Percentiles rank a stretch among this genome's conserved stretches.
Conservation (phyloP, 2,329 filamentous ascomycete species). For the Pleomassaria siparia region DNA sequence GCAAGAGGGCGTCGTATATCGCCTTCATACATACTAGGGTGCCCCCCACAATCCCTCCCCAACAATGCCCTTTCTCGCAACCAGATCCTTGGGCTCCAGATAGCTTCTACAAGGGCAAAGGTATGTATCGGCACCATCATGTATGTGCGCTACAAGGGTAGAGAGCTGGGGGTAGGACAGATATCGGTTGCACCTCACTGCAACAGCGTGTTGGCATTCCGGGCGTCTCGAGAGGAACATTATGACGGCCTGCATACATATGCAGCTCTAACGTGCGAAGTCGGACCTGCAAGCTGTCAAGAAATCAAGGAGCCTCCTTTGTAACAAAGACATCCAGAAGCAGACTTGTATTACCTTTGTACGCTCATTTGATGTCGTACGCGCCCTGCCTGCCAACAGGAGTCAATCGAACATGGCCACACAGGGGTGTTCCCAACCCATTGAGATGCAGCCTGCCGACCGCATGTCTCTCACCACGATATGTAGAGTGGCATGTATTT, state of each 20-base stretch:
- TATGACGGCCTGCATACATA: not conserved
- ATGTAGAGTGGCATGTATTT: not conserved
- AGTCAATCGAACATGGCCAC: too few relatives aligned
- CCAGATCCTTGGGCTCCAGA: not conserved
- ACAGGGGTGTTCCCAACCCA: not conserved
- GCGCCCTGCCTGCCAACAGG: too few relatives aligned
- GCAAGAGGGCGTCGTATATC: not conserved
- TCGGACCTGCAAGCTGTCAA: not conserved
- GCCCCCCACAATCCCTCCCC: not conserved
- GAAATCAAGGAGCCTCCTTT: too few relatives aligned
- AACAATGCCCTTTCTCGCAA: not conserved
- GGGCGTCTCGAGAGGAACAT: not conserved
- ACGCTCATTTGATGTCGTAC: too few relatives aligned
- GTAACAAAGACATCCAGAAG: too few relatives aligned
- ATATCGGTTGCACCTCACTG: not conserved
- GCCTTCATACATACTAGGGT: not conserved
- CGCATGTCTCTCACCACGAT: not conserved
- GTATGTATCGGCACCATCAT: not conserved
- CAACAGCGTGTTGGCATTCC: not conserved
- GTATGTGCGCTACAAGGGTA: too few relatives aligned
- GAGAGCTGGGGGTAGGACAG: not conserved
- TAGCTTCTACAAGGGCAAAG: too few relatives aligned
- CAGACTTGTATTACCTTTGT: too few relatives aligned
- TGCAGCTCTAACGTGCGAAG: not conserved
- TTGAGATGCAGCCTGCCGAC: not conserved